These are phyloP conservation scores for Flaveria robusta DNA, from an alignment of 129 eudicot genomes.

Conservation along the genomic window DNA sequence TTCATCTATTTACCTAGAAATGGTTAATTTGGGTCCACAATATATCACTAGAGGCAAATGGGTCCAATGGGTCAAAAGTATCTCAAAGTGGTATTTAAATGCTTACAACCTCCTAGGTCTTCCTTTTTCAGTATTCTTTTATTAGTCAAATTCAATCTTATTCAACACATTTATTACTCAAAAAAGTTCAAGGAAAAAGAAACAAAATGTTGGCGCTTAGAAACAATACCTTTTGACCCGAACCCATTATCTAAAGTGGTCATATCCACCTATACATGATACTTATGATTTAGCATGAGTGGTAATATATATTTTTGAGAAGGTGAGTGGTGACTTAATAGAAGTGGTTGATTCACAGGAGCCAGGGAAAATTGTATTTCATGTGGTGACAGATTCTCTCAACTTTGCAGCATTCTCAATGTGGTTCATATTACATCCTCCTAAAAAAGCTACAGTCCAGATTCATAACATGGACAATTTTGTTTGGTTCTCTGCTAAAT, in stretches of 20 bases:
- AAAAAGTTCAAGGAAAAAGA: background rate
- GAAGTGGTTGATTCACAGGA: constrained; percentile 54
- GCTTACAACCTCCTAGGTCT: background rate
- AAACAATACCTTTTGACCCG: background rate
- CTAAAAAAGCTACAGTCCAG: constrained; percentile 63
- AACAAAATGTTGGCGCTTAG: background rate
- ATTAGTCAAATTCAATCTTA: background rate
- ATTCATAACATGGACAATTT: constrained; percentile 66
- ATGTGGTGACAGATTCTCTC: constrained; percentile 87
- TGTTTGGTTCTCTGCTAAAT: constrained; percentile 51
- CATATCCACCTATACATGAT: background rate
- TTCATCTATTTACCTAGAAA: background rate
- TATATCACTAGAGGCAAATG: background rate
- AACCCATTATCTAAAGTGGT: background rate
- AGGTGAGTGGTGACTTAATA: background rate
- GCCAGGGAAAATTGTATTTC: constrained; percentile 71
- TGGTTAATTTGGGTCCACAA: background rate
- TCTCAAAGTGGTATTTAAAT: background rate
- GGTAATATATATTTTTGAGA: background rate
- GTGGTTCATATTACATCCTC: constrained; percentile 88
- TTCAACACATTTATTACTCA: background rate
- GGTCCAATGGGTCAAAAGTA: background rate
- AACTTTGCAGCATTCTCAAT: constrained; percentile 80
- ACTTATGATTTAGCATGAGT: constrained; percentile 1
- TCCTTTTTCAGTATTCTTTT: background rate